A percentile compares a stretch with the other conserved stretches of the same genome.
Conservation (phyloP, 2,329 filamentous ascomycete species). For the Chaetomium sp. region DNA sequence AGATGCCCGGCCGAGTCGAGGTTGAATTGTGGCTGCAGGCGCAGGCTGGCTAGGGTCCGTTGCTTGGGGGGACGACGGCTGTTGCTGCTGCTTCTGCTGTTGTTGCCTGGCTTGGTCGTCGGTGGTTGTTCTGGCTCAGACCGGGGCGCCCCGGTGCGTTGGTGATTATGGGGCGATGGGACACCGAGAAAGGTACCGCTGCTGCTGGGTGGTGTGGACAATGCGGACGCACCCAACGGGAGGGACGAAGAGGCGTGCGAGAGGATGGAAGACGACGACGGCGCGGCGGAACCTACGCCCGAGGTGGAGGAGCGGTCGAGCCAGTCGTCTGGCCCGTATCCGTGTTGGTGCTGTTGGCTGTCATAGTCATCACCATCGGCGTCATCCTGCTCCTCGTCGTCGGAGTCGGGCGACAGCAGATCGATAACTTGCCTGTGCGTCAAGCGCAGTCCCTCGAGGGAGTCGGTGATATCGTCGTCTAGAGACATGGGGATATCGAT, state of each 20-base stretch:
- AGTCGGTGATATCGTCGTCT: slow-evolving; percentile 32
- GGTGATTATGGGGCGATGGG: not conserved
- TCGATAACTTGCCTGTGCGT: slow-evolving; percentile 39
- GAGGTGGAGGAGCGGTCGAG: slow-evolving; percentile 9
- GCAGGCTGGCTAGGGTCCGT: slow-evolving; percentile 25
- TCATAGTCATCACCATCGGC: slow-evolving; percentile 3
- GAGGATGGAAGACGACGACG: not conserved
- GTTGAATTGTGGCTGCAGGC: slow-evolving; percentile 48
- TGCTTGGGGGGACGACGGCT: slow-evolving; percentile 7
- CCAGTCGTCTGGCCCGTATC: slow-evolving; percentile 7
- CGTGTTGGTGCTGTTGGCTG: not conserved
- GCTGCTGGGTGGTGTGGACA: slow-evolving; percentile 21
- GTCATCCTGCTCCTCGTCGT: slow-evolving; percentile 10
- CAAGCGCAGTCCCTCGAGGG: slow-evolving; percentile 38
- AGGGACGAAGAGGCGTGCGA: slow-evolving; percentile 21
- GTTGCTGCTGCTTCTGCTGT: not conserved
- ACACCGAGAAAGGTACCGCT: slow-evolving; percentile 5
- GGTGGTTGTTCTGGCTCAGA: not conserved
- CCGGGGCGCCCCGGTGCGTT: not conserved
- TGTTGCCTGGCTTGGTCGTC: not conserved
- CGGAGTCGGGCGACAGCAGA: slow-evolving; percentile 14
- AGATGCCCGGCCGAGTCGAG: slow-evolving; percentile 45
- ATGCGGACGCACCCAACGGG: slow-evolving; percentile 23
- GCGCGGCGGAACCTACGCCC: slow-evolving; percentile 9
- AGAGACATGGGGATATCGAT: slow-evolving; percentile 45